A percentile compares a stretch with the other conserved stretches of the same genome.
Evolutionary conservation across 306 rosid genomes (phyloP).

Genomic region (Nissolia schottii): DNA sequence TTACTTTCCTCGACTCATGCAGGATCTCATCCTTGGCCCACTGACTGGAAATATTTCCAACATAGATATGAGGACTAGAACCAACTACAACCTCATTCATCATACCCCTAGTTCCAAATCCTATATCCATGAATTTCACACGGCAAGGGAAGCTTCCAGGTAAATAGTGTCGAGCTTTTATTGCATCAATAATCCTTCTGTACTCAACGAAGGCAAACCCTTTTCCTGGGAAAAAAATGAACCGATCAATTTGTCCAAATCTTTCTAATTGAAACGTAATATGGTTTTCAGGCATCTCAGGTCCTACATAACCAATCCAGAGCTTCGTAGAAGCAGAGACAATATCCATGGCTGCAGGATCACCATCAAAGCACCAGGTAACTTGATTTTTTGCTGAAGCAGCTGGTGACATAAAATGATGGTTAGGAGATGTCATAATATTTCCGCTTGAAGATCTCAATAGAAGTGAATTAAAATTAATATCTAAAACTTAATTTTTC

Average conservation of each 20-base stretch:
- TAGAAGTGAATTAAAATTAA: conserved; percentile 53
- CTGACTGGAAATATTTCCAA: conserved; percentile 72
- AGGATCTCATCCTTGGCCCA: conserved; percentile 92
- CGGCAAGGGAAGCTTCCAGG: conserved; percentile 76
- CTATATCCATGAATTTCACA: conserved; percentile 80
- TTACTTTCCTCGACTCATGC: conserved; percentile 73
- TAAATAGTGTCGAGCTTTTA: conserved; percentile 65
- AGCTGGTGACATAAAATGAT: conserved; percentile 43
- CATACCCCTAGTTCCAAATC: conserved; percentile 86
- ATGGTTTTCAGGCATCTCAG: conserved; percentile 76
- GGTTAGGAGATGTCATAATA: conserved; percentile 60
- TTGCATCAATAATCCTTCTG: conserved; percentile 70
- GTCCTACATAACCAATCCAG: conserved; percentile 68
- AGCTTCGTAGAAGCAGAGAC: conserved; percentile 86
- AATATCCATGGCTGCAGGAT: conserved; percentile 75
- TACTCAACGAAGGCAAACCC: conserved; percentile 86
- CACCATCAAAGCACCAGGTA: conserved; percentile 84
- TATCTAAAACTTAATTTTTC: conserved; percentile 49
- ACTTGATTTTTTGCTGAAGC: conserved; percentile 43
- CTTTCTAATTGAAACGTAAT: conserved; percentile 82
- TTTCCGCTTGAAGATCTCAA: conserved; percentile 61
- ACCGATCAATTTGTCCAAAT: conserved; percentile 76
- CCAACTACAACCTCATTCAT: conserved; percentile 85
- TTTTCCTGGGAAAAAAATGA: conserved; percentile 61
- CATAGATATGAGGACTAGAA: conserved; percentile 63